Evolutionary conservation across 2,329 filamentous ascomycete genomes (phyloP), one percentile per base, ranked within the genome.

Genomic region (Rachicladosporium sp.): DNA sequence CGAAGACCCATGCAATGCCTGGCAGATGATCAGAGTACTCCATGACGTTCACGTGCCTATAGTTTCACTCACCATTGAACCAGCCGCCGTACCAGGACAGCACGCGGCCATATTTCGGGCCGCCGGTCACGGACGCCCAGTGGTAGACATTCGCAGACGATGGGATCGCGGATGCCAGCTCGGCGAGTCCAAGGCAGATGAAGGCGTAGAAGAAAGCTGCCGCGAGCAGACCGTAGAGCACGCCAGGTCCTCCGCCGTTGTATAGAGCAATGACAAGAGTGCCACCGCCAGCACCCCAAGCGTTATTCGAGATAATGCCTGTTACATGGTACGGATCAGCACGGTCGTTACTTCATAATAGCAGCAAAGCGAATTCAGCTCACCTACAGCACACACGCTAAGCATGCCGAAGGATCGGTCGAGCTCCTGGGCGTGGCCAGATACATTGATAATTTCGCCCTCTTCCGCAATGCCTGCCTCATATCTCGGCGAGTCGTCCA

Each of bases 381-480:
- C 8, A 3, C 65, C 68, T 23, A 70, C 61, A 8, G 62, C 56
- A 48, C 63, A 68, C 33, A 70, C 63, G 27, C 58, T 64, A 46
- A 65, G 49, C 3, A 73, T 52, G 31, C 62, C 64, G 52, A 71
- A 71, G 31, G 68, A 64, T 2, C 68, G 60, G 33, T 71, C 62
- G 2, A 73, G 56, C 48, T 73, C 68, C 47, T 73, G 68, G 31
- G 63, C 58, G 49, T 73, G 68, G 1, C 69, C 69, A 2, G 66
- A 69, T 2, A 64, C 64, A 47, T 72, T 72, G 44, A 71, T 51
- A 5, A 62, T 53, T 36, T 63, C 50, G 31, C 42, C 45, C 10
- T 43, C 41, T n/a, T 37, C 36, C 19, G 15, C 30, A 27, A 27
- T 6, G 23, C 23, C 23, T 27, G 23, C 23, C 7, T 27, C 23